Evolutionary conservation across 768 basidiomycete genomes (phyloP).

Genomic region (Boletus vermiculosoides): DNA sequence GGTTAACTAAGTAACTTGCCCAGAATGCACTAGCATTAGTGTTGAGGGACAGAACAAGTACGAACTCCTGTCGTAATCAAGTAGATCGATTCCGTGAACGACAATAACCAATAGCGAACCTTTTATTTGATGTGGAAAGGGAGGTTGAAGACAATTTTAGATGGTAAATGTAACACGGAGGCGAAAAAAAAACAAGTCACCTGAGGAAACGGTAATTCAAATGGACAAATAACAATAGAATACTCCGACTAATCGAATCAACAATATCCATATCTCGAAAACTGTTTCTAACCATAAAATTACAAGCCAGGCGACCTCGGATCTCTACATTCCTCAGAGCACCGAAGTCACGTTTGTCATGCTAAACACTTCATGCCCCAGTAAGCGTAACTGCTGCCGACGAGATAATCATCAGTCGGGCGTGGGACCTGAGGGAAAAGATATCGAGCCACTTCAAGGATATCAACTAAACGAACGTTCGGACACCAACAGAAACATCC

Average conservation of each 20-base stretch:
- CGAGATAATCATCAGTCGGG: background rate
- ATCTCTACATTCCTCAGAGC: background rate
- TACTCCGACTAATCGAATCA: background rate
- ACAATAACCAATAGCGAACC: background rate
- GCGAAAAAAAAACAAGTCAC: background rate
- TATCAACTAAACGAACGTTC: no score
- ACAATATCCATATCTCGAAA: background rate
- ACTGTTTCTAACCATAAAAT: background rate
- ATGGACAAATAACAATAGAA: background rate
- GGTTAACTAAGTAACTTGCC: background rate
- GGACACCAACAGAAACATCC: background rate
- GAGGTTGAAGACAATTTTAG: background rate
- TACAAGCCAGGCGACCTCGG: no score
- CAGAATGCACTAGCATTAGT: background rate
- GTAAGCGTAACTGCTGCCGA: background rate
- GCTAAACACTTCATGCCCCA: no score
- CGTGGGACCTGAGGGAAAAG: no score
- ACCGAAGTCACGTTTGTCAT: no score
- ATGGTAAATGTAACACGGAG: background rate
- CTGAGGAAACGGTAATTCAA: no score
- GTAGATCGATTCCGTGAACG: background rate
- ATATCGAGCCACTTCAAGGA: background rate
- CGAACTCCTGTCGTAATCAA: background rate
- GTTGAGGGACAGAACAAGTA: background rate
- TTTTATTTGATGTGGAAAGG: background rate